A percentile compares a stretch with the other conserved stretches of the same genome.
These are phyloP conservation scores for Neurospora sp. DNA, from an alignment of 495 filamentous ascomycete genomes.

Conservation along the genomic window DNA sequence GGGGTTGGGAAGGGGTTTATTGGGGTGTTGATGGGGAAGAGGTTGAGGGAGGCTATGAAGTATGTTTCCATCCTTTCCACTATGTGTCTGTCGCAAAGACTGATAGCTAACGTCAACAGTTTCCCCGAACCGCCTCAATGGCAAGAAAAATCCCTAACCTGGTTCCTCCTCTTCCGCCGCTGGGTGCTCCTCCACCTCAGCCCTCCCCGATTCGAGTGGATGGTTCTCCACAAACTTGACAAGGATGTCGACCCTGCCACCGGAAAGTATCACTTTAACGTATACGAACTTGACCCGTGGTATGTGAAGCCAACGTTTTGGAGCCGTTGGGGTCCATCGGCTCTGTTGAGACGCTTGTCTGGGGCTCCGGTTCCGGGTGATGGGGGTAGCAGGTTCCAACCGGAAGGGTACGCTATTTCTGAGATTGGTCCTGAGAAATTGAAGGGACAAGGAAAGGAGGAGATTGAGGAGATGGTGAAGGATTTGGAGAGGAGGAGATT, in stretches of 20 bases:
- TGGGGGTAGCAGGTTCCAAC: constrained; percentile 43
- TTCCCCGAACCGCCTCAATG: constrained; percentile 1
- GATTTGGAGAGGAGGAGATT: constrained; percentile 11
- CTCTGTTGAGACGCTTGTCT: constrained; percentile 38
- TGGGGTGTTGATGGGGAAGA: constrained; percentile 47
- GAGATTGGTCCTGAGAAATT: constrained; percentile 46
- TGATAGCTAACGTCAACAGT: neutral
- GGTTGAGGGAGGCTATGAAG: constrained; percentile 47
- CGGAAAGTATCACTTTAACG: constrained; percentile 30
- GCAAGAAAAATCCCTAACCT: constrained; percentile 1
- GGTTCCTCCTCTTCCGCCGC: constrained; percentile 32
- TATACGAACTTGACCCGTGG: constrained; percentile 42
- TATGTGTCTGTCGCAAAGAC: too few species aligned
- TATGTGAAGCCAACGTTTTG: constrained; percentile 50
- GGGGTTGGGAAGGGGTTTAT: constrained; percentile 36
- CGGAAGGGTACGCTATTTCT: constrained; percentile 40
- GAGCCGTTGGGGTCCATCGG: constrained; percentile 42
- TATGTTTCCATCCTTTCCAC: too few species aligned
- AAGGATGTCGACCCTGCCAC: constrained; percentile 27
- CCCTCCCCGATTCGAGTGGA: constrained; percentile 26
- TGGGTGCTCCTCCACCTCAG: constrained; percentile 39
- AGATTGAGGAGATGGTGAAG: constrained; percentile 32
- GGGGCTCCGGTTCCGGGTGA: constrained; percentile 49
- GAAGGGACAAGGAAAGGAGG: constrained; percentile 40
- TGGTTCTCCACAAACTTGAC: constrained; percentile 15